phyloP scores from a whole-genome alignment of 129 eudicot genomes.

The Artemisia tridentata region DNA sequence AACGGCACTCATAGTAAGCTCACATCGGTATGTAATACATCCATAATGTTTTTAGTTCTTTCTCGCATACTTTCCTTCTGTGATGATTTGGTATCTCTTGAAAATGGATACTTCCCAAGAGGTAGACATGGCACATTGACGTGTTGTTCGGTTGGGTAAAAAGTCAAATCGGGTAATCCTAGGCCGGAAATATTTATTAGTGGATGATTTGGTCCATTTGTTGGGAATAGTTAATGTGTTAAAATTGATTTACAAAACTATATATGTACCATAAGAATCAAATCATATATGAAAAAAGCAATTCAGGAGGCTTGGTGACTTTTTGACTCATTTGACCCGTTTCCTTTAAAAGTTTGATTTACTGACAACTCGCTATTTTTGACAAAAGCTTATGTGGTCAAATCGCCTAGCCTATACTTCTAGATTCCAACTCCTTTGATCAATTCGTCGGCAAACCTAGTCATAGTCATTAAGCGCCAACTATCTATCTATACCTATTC shows the following conservation, averaged over 20 bases:
- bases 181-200: too few relatives aligned
- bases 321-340: neutral
- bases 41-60: conserved; percentile 49
- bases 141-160: neutral
- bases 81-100: neutral
- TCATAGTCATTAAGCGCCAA: too few relatives aligned
- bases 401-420: too few relatives aligned
- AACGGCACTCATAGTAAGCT: conserved; percentile 90
- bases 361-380: too few relatives aligned
- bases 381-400: too few relatives aligned
- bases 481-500: too few relatives aligned
- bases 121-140: neutral
- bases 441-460: too few relatives aligned
- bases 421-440: too few relatives aligned
- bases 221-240: too few relatives aligned
- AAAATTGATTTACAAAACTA: too few relatives aligned
- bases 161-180: neutral
- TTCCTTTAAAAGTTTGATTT: too few relatives aligned
- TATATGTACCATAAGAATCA: neutral
- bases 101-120: neutral
- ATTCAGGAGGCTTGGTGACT: neutral
- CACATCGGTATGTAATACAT: conserved; percentile 36
- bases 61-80: neutral
- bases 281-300: neutral
- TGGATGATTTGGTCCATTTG: too few relatives aligned